phyloP scores from a whole-genome alignment of 257 asterid species.

The Verbena officinalis region DNA sequence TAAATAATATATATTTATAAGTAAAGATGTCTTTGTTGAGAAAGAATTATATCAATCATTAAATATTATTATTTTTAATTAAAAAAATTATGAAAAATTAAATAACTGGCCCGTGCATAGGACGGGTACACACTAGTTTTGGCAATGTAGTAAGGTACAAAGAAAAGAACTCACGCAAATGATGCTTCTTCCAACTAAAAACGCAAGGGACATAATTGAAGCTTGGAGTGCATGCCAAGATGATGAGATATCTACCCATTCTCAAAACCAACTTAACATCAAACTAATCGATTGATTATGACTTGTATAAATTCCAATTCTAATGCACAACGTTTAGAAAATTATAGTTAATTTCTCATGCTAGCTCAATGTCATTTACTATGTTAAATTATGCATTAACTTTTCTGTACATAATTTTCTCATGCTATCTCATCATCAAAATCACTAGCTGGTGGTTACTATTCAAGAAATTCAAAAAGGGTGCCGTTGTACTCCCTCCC shows the following conservation, averaged over 20 bases:
- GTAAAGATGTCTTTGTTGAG: no score
- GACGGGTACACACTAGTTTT: no score
- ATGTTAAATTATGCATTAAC: neutral
- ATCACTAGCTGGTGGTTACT: constrained; percentile 12
- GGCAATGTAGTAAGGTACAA: no score
- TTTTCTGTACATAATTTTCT: constrained; percentile 16
- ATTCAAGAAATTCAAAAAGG: neutral
- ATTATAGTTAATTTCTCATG: neutral
- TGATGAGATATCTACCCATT: constrained; percentile 33
- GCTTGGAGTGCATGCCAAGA: constrained; percentile 34
- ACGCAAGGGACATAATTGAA: constrained; percentile 1
- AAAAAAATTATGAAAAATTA: no score
- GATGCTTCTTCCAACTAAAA: constrained; percentile 19
- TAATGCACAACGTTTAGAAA: neutral
- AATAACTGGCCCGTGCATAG: no score
- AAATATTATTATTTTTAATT: no score
- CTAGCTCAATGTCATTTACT: constrained; percentile 13
- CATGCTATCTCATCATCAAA: constrained; percentile 27
- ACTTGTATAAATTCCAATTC: constrained; percentile 25
- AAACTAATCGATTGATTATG: neutral
- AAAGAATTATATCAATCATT: no score
- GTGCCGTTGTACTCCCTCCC: constrained; percentile 56
- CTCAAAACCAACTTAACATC: constrained; percentile 27
- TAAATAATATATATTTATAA: no score
- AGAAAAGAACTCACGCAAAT: constrained; percentile 33